These are phyloP conservation scores for Rhodotorula sp. DNA, from an alignment of 1,284 basidiomycete species.

Conservation along the genomic window DNA sequence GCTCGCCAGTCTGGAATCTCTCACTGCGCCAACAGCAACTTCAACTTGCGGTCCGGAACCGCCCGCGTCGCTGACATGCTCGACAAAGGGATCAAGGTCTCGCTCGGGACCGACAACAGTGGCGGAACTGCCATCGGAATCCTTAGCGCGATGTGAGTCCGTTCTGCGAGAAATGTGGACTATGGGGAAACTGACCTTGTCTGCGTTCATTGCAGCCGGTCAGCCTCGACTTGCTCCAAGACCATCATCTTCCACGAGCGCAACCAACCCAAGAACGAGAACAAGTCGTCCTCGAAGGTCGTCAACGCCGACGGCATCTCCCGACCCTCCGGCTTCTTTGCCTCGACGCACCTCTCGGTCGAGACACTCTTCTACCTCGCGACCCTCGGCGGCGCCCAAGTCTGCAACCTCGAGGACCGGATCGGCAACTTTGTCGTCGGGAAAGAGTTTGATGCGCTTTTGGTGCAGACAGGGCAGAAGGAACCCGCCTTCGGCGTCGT, in stretches of 20 bases:
- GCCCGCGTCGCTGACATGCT: conserved; percentile 75
- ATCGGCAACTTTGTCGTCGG: conserved; percentile 79
- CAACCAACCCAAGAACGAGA: conserved; percentile 1
- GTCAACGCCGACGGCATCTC: conserved; percentile 34
- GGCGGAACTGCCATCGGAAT: conserved; percentile 62
- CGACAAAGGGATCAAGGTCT: conserved; percentile 73
- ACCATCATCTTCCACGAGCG: conserved; percentile 32
- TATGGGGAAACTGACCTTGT: not conserved
- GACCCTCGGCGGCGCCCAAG: conserved; percentile 83
- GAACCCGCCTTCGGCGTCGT: too few relatives aligned
- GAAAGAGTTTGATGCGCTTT: conserved; percentile 86
- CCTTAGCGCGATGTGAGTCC: conserved; percentile 68
- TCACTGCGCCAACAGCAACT: conserved; percentile 84
- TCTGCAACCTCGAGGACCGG: conserved; percentile 68
- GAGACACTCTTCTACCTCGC: conserved; percentile 83
- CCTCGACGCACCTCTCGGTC: conserved; percentile 66
- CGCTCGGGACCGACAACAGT: conserved; percentile 44
- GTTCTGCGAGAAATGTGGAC: conserved; percentile 50
- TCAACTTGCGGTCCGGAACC: conserved; percentile 81
- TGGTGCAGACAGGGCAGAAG: conserved; percentile 59
- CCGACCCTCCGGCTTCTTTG: conserved; percentile 50
- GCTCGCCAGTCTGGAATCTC: conserved; percentile 70
- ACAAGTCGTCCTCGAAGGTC: conserved; percentile 16
- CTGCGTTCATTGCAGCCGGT: conserved; percentile 27
- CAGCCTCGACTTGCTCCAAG: conserved; percentile 39